phyloP scores from a whole-genome alignment of 2,329 filamentous ascomycete genomes.

The Nemania serpens region DNA sequence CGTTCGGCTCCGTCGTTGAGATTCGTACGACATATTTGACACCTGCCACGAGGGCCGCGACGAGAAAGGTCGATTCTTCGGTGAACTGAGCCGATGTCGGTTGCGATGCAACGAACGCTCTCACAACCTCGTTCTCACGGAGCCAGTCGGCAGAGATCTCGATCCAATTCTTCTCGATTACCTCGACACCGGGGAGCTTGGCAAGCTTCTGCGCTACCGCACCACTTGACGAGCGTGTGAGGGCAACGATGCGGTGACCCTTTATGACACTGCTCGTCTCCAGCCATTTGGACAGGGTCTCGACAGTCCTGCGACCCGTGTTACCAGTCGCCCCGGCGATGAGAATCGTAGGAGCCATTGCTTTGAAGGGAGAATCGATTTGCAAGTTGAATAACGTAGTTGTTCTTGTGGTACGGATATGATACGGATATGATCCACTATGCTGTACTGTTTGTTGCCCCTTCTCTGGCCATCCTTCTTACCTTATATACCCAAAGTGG shows the following conservation, averaged over 20 bases:
- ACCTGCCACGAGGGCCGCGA: slow-evolving; percentile 18
- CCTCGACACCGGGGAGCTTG: slow-evolving; percentile 20
- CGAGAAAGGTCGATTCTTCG: slow-evolving; percentile 15
- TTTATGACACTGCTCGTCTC: slow-evolving; percentile 5
- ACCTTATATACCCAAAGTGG: too few species aligned
- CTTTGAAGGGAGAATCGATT: background rate
- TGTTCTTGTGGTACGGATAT: background rate
- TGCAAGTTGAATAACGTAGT: background rate
- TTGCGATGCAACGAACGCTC: slow-evolving; percentile 16
- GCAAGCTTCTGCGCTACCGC: slow-evolving; percentile 9
- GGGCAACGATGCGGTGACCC: slow-evolving; percentile 19
- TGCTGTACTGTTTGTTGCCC: background rate
- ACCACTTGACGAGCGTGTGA: slow-evolving; percentile 14
- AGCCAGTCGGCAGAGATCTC: slow-evolving; percentile 20
- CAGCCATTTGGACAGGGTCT: slow-evolving; percentile 8
- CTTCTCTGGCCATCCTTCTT: background rate
- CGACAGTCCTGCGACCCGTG: slow-evolving; percentile 14
- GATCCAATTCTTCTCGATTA: slow-evolving; percentile 22
- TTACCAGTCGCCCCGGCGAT: slow-evolving; percentile 20
- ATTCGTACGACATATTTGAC: slow-evolving; percentile 23
- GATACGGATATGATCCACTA: too few species aligned
- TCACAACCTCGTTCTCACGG: slow-evolving; percentile 11
- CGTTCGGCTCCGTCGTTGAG: slow-evolving; percentile 12
- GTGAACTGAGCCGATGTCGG: slow-evolving; percentile 3
- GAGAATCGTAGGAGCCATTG: slow-evolving; percentile 22